These are phyloP conservation scores for Cyberlindnera sargentensis DNA, from an alignment of 805 yeast species.

Conservation along the genomic window DNA sequence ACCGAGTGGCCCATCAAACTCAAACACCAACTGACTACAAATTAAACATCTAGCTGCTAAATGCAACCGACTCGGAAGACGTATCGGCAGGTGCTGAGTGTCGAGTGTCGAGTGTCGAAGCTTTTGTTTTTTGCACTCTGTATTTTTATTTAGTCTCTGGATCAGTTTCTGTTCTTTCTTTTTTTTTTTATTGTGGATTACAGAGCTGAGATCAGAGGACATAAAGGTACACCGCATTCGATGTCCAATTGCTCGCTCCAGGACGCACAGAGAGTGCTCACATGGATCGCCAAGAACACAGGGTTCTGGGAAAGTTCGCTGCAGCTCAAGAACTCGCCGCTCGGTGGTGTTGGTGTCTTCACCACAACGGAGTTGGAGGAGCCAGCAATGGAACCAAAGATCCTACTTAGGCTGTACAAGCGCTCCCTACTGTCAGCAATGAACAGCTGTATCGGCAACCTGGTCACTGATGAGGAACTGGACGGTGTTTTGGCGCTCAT, in stretches of 20 bases:
- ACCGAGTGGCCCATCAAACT: too few species aligned
- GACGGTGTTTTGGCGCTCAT: constrained; percentile 64
- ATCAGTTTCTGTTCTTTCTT: too few species aligned
- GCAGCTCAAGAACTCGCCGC: constrained; percentile 36
- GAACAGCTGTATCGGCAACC: constrained; percentile 57
- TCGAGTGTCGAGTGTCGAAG: too few species aligned
- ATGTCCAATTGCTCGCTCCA: constrained; percentile 27
- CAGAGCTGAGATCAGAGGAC: too few species aligned
- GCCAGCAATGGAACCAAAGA: constrained; percentile 21
- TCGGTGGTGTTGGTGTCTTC: constrained; percentile 74
- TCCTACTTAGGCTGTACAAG: constrained; percentile 56
- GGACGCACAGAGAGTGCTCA: constrained; percentile 18
- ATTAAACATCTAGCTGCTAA: too few species aligned
- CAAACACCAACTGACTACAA: too few species aligned
- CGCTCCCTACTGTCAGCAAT: constrained; percentile 47
- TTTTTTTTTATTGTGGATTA: neutral
- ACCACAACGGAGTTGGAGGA: constrained; percentile 36
- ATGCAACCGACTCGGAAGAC: too few species aligned
- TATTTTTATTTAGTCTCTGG: too few species aligned
- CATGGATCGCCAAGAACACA: constrained; percentile 51
- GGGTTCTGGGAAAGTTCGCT: constrained; percentile 47
- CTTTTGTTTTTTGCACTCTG: too few species aligned
- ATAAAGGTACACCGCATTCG: too few species aligned
- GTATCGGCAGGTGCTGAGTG: too few species aligned
- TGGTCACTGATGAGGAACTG: constrained; percentile 52